A percentile compares a stretch with the other conserved stretches of the same genome.
These are phyloP conservation scores for Scutellospora calospora DNA, from an alignment of 371 early-diverging fungal species.

Conservation along the genomic window DNA sequence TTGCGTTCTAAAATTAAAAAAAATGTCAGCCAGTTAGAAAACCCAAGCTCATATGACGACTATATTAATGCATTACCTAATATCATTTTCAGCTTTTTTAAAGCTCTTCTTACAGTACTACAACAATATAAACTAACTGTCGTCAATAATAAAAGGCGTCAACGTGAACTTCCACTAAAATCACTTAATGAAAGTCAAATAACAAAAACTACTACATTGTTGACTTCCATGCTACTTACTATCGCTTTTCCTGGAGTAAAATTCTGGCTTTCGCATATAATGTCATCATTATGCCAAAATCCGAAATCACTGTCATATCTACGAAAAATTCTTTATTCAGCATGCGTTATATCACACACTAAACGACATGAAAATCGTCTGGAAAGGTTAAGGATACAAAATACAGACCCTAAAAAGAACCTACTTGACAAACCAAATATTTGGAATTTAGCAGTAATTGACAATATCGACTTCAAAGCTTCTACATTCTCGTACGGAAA, in stretches of 20 bases:
- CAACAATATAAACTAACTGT: neutral
- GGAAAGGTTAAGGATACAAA: neutral
- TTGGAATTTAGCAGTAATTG: constrained; percentile 30
- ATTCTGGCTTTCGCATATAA: constrained; percentile 14
- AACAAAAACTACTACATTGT: constrained; percentile 1
- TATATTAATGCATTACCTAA: neutral
- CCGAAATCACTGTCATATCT: neutral
- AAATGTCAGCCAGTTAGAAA: neutral
- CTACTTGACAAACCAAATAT: constrained; percentile 9
- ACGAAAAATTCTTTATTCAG: neutral
- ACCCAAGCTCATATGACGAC: neutral
- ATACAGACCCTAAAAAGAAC: neutral
- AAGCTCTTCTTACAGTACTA: neutral
- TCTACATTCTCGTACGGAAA: constrained; percentile 2
- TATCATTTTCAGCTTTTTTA: neutral
- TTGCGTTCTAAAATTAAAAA: neutral
- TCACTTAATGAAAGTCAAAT: neutral
- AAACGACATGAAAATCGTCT: neutral
- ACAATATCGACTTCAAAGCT: constrained; percentile 34
- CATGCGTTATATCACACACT: neutral
- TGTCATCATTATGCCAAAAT: constrained; percentile 26
- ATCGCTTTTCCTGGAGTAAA: constrained; percentile 19
- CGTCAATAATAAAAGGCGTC: constrained; percentile 17
- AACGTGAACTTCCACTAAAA: neutral
- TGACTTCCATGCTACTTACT: constrained; percentile 3